Conservation (phyloP, 164 flowering plant genomes). For the Akebia trifoliata region DNA sequence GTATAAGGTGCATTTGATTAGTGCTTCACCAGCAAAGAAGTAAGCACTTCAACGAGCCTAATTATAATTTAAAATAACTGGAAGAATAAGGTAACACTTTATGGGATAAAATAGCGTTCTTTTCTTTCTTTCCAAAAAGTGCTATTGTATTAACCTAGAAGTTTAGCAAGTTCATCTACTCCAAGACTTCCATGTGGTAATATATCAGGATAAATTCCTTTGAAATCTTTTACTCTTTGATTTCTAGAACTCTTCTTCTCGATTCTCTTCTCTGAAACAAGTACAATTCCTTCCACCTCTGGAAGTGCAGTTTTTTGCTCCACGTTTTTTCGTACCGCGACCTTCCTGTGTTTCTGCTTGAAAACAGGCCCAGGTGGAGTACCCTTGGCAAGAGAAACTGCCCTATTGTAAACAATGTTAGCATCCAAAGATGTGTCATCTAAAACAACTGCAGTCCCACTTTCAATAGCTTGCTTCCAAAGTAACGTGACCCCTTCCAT, state of each 20-base stretch:
- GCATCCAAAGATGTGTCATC: conserved; percentile 57
- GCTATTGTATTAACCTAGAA: conserved; percentile 40
- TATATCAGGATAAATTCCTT: conserved; percentile 26
- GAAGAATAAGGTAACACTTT: too few species aligned
- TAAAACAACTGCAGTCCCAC: conserved; percentile 61
- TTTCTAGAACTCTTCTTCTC: conserved; percentile 28
- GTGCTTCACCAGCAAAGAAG: too few species aligned
- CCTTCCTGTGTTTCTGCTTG: conserved; percentile 29
- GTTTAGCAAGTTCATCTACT: conserved; percentile 88
- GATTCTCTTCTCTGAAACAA: conserved; percentile 18
- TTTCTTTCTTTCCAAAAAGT: not conserved
- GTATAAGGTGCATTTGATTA: too few species aligned
- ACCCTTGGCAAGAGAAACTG: conserved; percentile 53
- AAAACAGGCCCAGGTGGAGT: conserved; percentile 78
- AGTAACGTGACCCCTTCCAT: conserved; percentile 45
- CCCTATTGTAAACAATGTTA: conserved; percentile 45
- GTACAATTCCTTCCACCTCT: conserved; percentile 19
- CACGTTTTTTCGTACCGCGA: conserved; percentile 18
- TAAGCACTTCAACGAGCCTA: too few species aligned
- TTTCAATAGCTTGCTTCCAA: conserved; percentile 57
- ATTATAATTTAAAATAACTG: too few species aligned
- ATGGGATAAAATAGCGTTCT: too few species aligned
- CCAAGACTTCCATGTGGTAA: conserved; percentile 58
- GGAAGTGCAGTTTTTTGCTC: conserved; percentile 20
- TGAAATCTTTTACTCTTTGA: conserved; percentile 28